Evolutionary conservation across 352 stramenopile species (phyloP).

Genomic region (Phytophthora melonis): DNA sequence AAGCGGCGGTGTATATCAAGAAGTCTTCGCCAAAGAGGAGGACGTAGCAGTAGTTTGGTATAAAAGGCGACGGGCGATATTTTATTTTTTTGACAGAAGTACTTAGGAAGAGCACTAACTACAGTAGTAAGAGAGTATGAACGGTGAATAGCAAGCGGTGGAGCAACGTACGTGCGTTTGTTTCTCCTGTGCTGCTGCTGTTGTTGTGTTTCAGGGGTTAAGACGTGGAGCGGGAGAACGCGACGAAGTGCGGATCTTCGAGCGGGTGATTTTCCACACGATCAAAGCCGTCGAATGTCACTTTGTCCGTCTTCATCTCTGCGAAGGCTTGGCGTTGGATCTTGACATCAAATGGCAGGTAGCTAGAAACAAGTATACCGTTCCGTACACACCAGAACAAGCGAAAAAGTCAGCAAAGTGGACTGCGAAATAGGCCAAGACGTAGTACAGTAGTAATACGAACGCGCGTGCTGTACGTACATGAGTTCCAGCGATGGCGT

Average conservation of each 20-base stretch:
- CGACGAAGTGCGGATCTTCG: slow-evolving; percentile 74
- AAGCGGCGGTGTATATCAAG: slow-evolving; percentile 33
- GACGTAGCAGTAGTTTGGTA: slow-evolving; percentile 48
- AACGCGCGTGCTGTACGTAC: slow-evolving; percentile 34
- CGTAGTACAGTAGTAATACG: not conserved
- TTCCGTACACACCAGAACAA: slow-evolving; percentile 1
- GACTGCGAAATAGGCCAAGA: not conserved
- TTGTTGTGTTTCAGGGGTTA: slow-evolving; percentile 1
- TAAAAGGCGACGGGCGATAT: slow-evolving; percentile 46
- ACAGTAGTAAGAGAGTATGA: slow-evolving; percentile 49
- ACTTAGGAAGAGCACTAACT: slow-evolving; percentile 44
- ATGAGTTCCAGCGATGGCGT: slow-evolving; percentile 72
- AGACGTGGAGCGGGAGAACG: slow-evolving; percentile 49
- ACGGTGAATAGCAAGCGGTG: slow-evolving; percentile 38
- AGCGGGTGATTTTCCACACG: slow-evolving; percentile 58
- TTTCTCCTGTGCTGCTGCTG: not conserved
- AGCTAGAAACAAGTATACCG: slow-evolving; percentile 30
- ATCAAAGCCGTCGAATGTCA: slow-evolving; percentile 68
- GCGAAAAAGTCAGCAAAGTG: slow-evolving; percentile 5
- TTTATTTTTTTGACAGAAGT: slow-evolving; percentile 45
- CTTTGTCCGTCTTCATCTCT: slow-evolving; percentile 80
- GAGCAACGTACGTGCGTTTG: slow-evolving; percentile 17
- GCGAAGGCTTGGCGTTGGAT: slow-evolving; percentile 81
- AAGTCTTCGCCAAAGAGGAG: slow-evolving; percentile 34
- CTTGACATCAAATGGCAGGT: slow-evolving; percentile 77